Conservation (phyloP, 1,284 basidiomycete genomes). For the Naganishia sp. region DNA sequence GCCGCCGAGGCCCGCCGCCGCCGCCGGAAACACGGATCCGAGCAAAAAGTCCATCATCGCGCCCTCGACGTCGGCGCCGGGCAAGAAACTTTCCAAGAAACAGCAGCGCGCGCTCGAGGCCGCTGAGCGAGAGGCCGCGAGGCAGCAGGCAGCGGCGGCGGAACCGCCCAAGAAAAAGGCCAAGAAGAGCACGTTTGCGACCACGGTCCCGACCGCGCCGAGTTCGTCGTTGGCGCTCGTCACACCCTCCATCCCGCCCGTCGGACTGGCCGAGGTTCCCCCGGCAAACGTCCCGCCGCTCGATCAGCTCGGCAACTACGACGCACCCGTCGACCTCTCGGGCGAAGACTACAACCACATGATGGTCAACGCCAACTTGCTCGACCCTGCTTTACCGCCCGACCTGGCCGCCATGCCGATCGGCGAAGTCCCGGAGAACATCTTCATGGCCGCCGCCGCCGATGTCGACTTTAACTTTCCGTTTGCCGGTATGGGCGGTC, state of each 20-base stretch:
- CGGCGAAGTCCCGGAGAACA: slow-evolving; percentile 24
- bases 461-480: slow-evolving; percentile 25
- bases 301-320: slow-evolving; percentile 2
- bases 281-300: background rate
- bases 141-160: slow-evolving; percentile 5
- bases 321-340: slow-evolving; percentile 6
- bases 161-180: slow-evolving; percentile 29
- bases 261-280: slow-evolving; percentile 4
- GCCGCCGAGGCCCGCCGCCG: slow-evolving; percentile 2
- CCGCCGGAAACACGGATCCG: background rate
- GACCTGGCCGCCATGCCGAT: slow-evolving; percentile 25
- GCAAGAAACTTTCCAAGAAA: slow-evolving; percentile 26
- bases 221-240: background rate
- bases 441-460: slow-evolving; percentile 19
- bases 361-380: slow-evolving; percentile 13
- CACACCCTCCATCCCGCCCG: slow-evolving; percentile 6
- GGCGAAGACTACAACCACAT: slow-evolving; percentile 18
- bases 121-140: slow-evolving; percentile 13
- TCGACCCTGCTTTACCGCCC: slow-evolving; percentile 20
- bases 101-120: slow-evolving; percentile 18
- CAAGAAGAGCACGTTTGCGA: slow-evolving; percentile 22
- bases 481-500: slow-evolving; percentile 4
- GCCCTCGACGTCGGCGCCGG: background rate
- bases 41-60: slow-evolving; percentile 8
- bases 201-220: background rate